These are phyloP conservation scores for Hydnomerulius pinastri DNA, from an alignment of 768 basidiomycete species.

Conservation along the genomic window DNA sequence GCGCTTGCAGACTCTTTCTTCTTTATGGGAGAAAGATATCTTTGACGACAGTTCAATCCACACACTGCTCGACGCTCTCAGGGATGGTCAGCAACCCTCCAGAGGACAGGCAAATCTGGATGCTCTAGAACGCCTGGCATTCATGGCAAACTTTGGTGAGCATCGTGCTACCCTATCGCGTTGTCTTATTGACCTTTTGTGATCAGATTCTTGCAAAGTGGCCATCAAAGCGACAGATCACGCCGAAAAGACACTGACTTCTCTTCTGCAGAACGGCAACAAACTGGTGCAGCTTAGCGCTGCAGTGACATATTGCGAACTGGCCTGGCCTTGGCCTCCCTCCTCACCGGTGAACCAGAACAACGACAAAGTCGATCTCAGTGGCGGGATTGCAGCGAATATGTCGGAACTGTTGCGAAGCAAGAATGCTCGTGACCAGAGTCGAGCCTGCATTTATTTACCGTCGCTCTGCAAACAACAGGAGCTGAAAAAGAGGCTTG, in stretches of 20 bases:
- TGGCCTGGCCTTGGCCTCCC: conserved; percentile 23
- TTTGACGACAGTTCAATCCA: conserved; percentile 23
- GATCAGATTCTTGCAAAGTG: conserved; percentile 18
- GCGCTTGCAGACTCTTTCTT: conserved; percentile 16
- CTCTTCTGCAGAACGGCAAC: conserved; percentile 17
- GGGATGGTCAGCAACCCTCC: too few species aligned
- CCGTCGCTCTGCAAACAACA: conserved; percentile 29
- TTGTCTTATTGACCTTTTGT: background rate
- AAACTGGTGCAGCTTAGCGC: conserved; percentile 24
- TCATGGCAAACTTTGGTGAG: conserved; percentile 33
- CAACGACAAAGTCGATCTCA: conserved; percentile 1
- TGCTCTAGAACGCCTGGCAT: conserved; percentile 26
- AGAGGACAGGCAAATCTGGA: conserved; percentile 19
- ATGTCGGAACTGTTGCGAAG: conserved; percentile 17
- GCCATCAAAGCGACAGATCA: background rate
- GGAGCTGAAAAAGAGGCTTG: conserved; percentile 12
- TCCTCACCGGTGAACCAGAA: too few species aligned
- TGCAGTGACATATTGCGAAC: conserved; percentile 26
- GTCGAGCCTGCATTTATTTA: conserved; percentile 28
- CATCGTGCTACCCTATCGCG: background rate
- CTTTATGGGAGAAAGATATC: conserved; percentile 32
- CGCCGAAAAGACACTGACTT: conserved; percentile 10
- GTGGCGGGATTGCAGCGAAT: conserved; percentile 7
- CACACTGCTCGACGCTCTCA: conserved; percentile 20
- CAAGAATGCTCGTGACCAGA: conserved; percentile 4